phyloP scores from a whole-genome alignment of 2,329 filamentous ascomycete genomes.

The Xylaria sp. region DNA sequence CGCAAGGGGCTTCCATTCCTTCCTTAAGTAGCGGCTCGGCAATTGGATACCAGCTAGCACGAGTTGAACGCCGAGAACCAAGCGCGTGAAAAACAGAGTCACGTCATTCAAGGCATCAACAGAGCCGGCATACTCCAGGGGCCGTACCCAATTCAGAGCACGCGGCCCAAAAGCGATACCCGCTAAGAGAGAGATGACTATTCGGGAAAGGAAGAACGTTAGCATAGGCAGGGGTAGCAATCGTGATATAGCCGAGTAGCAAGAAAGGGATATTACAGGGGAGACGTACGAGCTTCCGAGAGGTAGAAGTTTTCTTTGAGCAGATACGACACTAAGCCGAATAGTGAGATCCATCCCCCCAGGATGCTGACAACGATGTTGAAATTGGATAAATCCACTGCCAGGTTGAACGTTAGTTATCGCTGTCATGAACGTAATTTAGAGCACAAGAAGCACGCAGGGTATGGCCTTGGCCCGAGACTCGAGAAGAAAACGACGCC shows the following conservation, averaged over 20 bases:
- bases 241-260: background rate
- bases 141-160: slow-evolving; percentile 76
- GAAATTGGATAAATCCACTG: slow-evolving; percentile 72
- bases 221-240: background rate
- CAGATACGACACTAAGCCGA: slow-evolving; percentile 87
- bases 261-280: background rate
- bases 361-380: slow-evolving; percentile 82
- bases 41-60: slow-evolving; percentile 88
- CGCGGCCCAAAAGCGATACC: slow-evolving; percentile 80
- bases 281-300: slow-evolving; percentile 79
- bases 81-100: slow-evolving; percentile 82
- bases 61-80: slow-evolving; percentile 89
- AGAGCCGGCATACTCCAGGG: slow-evolving; percentile 72
- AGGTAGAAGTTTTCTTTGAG: slow-evolving; percentile 90
- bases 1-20: slow-evolving; percentile 77
- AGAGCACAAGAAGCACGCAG: background rate
- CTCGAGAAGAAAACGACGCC: background rate
- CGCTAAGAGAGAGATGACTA: slow-evolving; percentile 82
- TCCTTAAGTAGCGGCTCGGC: slow-evolving; percentile 78
- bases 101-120: slow-evolving; percentile 68
- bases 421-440: background rate
- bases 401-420: background rate
- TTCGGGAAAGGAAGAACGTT: background rate
- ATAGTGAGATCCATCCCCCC: slow-evolving; percentile 88
- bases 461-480: no score